Evolutionary conservation across 495 filamentous ascomycete species (phyloP).

Genomic region (Hypoxylon lienhwacheense): DNA sequence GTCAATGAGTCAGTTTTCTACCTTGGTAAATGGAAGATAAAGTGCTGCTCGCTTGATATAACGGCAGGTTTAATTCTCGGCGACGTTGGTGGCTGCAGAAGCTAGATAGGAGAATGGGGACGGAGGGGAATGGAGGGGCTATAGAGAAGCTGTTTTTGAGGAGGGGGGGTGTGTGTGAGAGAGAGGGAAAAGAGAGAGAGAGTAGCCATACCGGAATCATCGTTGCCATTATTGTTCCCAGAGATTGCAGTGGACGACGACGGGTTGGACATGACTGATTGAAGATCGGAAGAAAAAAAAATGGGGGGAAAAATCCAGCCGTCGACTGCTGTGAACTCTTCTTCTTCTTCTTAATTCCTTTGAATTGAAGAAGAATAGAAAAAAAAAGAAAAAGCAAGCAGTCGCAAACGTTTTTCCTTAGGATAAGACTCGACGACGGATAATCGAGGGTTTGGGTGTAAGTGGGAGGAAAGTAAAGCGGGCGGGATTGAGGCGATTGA

Average conservation of each 20-base stretch:
- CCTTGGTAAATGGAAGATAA: constrained; percentile 2
- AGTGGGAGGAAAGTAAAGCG: constrained; percentile 25
- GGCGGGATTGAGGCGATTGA: constrained; percentile 18
- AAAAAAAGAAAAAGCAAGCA: too few relatives aligned
- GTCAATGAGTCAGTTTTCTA: constrained; percentile 19
- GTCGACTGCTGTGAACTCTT: constrained; percentile 29
- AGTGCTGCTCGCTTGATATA: constrained; percentile 6
- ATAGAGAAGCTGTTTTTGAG: constrained; percentile 1
- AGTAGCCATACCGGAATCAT: constrained; percentile 40
- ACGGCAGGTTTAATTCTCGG: constrained; percentile 1
- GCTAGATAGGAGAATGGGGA: constrained; percentile 23
- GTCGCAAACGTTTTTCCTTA: constrained; percentile 9
- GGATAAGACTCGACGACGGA: constrained; percentile 30
- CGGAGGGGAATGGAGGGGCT: constrained; percentile 27
- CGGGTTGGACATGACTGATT: constrained; percentile 41
- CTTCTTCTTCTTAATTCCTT: not conserved
- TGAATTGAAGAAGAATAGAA: too few relatives aligned
- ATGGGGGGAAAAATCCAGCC: constrained; percentile 22
- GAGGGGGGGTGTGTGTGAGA: too few relatives aligned
- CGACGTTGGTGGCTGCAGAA: constrained; percentile 10
- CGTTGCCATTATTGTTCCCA: constrained; percentile 39
- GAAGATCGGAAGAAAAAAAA: constrained; percentile 10
- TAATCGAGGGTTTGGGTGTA: constrained; percentile 26
- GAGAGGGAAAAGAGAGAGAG: not conserved
- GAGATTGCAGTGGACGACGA: constrained; percentile 37